Evolutionary conservation across 2,329 filamentous ascomycete genomes (phyloP).

Genomic region (Beauveria bassiana): DNA sequence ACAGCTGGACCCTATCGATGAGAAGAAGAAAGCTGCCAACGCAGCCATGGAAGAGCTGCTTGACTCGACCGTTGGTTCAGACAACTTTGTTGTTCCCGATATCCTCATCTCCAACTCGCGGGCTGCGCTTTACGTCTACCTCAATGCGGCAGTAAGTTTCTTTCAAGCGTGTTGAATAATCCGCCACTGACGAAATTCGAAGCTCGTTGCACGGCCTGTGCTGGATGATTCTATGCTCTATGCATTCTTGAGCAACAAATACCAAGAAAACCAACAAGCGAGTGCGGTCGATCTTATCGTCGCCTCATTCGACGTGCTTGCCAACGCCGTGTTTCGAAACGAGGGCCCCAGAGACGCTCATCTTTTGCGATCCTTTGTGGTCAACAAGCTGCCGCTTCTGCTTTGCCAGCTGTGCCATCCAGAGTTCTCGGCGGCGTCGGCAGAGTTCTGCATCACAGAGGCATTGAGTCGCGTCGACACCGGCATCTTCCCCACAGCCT

Average conservation of each 20-base stretch:
- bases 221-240: slow-evolving; percentile 75
- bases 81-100: slow-evolving; percentile 51
- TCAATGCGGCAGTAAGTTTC: slow-evolving; percentile 67
- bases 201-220: slow-evolving; percentile 75
- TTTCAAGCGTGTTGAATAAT: background rate
- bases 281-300: slow-evolving; percentile 77
- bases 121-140: slow-evolving; percentile 75
- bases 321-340: slow-evolving; percentile 70
- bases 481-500: slow-evolving; percentile 58
- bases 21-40: slow-evolving; percentile 41
- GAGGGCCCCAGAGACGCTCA: slow-evolving; percentile 54
- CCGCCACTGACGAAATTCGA: background rate
- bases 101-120: slow-evolving; percentile 66
- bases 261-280: slow-evolving; percentile 72
- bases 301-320: slow-evolving; percentile 81
- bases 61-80: slow-evolving; percentile 47
- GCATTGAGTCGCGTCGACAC: slow-evolving; percentile 76
- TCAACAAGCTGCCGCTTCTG: slow-evolving; percentile 55
- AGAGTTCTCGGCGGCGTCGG: slow-evolving; percentile 66
- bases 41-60: slow-evolving; percentile 49
- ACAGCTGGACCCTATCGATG: slow-evolving; percentile 45
- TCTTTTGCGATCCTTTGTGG: slow-evolving; percentile 76
- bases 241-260: slow-evolving; percentile 75
- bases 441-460: slow-evolving; percentile 62
- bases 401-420: slow-evolving; percentile 50